Base-by-base conservation (phyloP, 2,329 filamentous ascomycete genomes). In the Neopestalotiopsis sp. region DNA sequence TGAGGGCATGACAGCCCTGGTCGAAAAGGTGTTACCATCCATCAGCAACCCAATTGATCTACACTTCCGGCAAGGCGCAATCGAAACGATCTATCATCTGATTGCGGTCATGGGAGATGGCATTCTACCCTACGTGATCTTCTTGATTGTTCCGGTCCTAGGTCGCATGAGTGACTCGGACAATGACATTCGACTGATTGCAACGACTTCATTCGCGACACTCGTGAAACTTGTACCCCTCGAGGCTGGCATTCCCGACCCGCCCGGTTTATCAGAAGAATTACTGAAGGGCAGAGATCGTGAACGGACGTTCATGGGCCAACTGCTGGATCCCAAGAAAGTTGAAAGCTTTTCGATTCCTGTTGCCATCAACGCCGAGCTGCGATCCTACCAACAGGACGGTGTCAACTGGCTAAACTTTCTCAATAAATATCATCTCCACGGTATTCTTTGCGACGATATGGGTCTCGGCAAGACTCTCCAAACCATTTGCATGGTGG, bases 381-480 rank as follows among this genome's bases (percentile, higher is more conserved):
- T 99, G 65, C 93, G 96, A 72, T 97, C 95, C 0, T 99, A 99
- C 78, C 97, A 99, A 80, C 96, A 99, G 80, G 96, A 99, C 67
- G 96, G 96, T 79, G 95, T 99, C 77, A 99, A 99, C 78, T 99
- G 96, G 96, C 89, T 99, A 65, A 91, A 97, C 68, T 99, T 99
- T 83, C 90, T 99, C 74, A 99, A 99, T 79, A 95, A 95, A 69
- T 99, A 98, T 79, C 95, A 99, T 76, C 89, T 99, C 1, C 97
- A 99, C 75, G 96, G 96, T 63, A 98, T 99, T 80, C 93, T 99
- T 70, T 99, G 96, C 78, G 96, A 99, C 77, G 96, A 99, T 79
- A 99, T 99, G 96, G 96, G 96, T 76, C 92, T 99, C 34, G 96
- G 96, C 64, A 99, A 99, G 84, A 99, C 96, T 1, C 84, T 99